Evolutionary conservation across 2,329 filamentous ascomycete species (phyloP), one percentile per base, ranked within the genome.

Genomic region (Penicillium sp.): DNA sequence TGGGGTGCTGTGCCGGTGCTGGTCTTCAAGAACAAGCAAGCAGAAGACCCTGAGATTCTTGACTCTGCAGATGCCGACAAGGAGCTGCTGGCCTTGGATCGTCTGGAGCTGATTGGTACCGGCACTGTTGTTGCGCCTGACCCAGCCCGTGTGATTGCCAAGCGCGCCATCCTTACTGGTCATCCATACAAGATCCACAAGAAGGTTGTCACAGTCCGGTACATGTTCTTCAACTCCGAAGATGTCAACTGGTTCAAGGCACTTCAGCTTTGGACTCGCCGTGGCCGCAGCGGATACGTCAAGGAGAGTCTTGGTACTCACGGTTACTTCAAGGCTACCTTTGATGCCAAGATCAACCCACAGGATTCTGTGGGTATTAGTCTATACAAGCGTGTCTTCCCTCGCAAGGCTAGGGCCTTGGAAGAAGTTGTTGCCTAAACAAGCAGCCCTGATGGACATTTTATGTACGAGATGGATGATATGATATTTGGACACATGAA

Each of bases 161-260:
- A 98, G 72, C 84, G 93, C 36, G 83, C 94, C 54, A 87, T 97
- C 50, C 77, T 98, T 41, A 95, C 93, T 0, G 94, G 93, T 11
- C 91, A 98, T 63, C 93, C 94, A 0, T 96, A 88, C 77, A 95
- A 98, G 73, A 98, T 98, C 65, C 88, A 98, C 80, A 96, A 95
- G 78, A 89, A 86, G 68, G 76, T 98, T 16, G 93, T 98, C 44
- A 98, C 94, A 1, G 84, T 98, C 32, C 84, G 93, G 19, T 98
- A 98, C 78, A 98, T 98, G 94, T 98, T 98, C 78, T 98, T 98
- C 81, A 94, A 91, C 73, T 76, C 85, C 33, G 87, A 91, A 58
- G 94, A 98, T 52, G 87, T 98, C 20, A 81, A 86, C 53, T 98
- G 93, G 90, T 98, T 97, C 79, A 94, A 95, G 73, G 91, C 91